phyloP scores from a whole-genome alignment of 2,329 filamentous ascomycete genomes.

The Fusarium mangiferae region DNA sequence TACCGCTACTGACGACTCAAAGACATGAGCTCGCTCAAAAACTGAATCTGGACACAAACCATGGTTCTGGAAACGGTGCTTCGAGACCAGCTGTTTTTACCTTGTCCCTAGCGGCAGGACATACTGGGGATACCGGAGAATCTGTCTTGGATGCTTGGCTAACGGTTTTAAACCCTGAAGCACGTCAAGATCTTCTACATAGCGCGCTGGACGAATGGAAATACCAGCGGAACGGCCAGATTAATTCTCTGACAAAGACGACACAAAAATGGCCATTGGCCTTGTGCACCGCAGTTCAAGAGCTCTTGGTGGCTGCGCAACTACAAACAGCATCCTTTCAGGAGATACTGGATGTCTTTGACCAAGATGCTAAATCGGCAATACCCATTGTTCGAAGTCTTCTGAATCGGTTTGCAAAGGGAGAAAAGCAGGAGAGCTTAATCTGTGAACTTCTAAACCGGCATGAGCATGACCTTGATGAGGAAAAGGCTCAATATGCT shows the following conservation, averaged over 20 bases:
- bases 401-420: not conserved
- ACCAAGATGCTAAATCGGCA: not conserved
- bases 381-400: not conserved
- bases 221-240: rapidly evolving
- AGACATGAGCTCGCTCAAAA: not conserved
- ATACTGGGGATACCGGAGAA: not conserved
- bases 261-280: not conserved
- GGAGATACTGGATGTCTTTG: not conserved
- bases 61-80: not conserved
- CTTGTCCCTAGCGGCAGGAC: not conserved
- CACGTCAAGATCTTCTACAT: not conserved
- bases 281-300: not conserved
- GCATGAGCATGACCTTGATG: not conserved
- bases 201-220: not conserved
- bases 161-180: too few relatives aligned
- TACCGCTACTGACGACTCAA: not conserved
- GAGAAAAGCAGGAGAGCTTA: not conserved
- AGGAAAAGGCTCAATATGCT: not conserved
- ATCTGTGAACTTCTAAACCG: not conserved
- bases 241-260: rapidly evolving
- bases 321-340: not conserved
- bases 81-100: not conserved
- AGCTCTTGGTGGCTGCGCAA: not conserved
- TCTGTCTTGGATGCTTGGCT: not conserved
- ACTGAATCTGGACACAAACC: not conserved